Evolutionary conservation across 108 stramenopile species (phyloP), one percentile per base, ranked within the genome.

Genomic region (Phaeodactylum tricornutum): DNA sequence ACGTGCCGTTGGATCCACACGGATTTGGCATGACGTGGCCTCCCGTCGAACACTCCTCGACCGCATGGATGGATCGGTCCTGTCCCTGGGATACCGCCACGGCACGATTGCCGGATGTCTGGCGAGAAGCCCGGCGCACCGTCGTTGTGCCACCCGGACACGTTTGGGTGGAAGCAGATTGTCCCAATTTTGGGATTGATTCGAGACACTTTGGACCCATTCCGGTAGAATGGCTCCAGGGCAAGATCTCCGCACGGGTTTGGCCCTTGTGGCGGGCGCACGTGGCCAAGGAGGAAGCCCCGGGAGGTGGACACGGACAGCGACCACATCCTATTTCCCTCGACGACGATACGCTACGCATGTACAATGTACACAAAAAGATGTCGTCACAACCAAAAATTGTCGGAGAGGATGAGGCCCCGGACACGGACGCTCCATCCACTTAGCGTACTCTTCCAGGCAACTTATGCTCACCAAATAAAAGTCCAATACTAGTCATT

Each of bases 161-260:
- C 53, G 78, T 95, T 9, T 97, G 94, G 94, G 35, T 97, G 4
- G 94, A 95, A 68, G 94, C 92, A 4, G 96, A 97, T 50, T 92
- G 92, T 70, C 89, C 91, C 14, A 48, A 52, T n/a, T 83, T 87
- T 63, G 89, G 84, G 4, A 68, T 81, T 8, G 96, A 97, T 41
- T 94, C 92, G 19, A 64, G 96, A 24, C 74, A 85, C 40, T 94
- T 82, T 59, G 95, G 95, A 22, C 84, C 93, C 0, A 65, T 96
- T 31, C 93, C 93, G 5, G 27, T 63, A 38, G 57, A 61, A 16
- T 55, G 78, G 41, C 36, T 96, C 14, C 74, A 68, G 28, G 93
- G 93, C 7, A 48, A 81, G 9, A 52, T 96, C 4, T 53, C 77
- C 12, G 22, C 67, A 22, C 68, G 88, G 25, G 8, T 96, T 15